Evolutionary conservation across 768 basidiomycete genomes (phyloP).

Genomic region (Galerina marginata): DNA sequence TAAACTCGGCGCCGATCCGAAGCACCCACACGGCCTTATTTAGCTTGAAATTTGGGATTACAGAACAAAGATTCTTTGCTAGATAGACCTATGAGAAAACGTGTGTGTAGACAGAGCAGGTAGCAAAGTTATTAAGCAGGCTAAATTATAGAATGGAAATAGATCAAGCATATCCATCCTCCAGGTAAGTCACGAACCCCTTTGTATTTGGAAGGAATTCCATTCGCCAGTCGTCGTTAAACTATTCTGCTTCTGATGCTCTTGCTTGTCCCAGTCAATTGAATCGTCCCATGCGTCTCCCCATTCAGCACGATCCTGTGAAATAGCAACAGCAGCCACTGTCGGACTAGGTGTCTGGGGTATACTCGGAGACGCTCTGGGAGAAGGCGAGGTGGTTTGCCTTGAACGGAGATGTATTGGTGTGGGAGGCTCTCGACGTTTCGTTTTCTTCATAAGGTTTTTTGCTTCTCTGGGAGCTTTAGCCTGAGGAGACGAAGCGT

Average conservation of each 20-base stretch:
- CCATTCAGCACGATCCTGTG: conserved; percentile 40
- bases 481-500: conserved; percentile 35
- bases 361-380: conserved; percentile 10
- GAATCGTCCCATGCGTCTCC: conserved; percentile 57
- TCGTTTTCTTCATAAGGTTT: conserved; percentile 42
- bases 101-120: neutral
- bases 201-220: conserved; percentile 12
- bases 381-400: neutral
- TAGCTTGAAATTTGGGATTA: neutral
- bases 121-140: neutral
- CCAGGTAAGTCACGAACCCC: neutral
- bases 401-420: conserved; percentile 5
- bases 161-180: conserved; percentile 1
- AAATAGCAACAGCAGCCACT: conserved; percentile 1
- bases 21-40: conserved; percentile 5
- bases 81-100: neutral
- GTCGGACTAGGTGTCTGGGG: conserved; percentile 20
- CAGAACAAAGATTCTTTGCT: neutral
- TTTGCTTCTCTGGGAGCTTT: conserved; percentile 29
- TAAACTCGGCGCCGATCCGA: conserved; percentile 34
- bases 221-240: conserved; percentile 11
- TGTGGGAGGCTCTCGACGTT: conserved; percentile 46
- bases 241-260: conserved; percentile 13
- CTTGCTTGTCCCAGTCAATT: conserved; percentile 57
- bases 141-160: neutral